Conservation (phyloP, 2,329 filamentous ascomycete genomes). For the Ciborinia camelliae region DNA sequence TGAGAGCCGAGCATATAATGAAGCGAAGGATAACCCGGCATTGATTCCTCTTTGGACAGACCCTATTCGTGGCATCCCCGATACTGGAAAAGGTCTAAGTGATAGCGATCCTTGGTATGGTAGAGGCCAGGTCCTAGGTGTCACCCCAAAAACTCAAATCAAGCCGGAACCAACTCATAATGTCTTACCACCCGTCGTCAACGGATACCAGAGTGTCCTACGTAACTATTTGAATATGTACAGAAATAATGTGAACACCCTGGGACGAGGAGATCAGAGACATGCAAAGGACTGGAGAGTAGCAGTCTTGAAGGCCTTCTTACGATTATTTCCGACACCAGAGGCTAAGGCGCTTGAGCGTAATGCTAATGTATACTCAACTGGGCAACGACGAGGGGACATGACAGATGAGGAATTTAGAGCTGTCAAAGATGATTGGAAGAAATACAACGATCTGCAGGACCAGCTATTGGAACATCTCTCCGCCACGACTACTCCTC, state of each 20-base stretch:
- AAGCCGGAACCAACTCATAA: slow-evolving; percentile 6
- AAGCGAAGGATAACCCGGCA: slow-evolving; percentile 28
- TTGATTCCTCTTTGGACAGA: slow-evolving; percentile 34
- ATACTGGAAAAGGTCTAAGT: slow-evolving; percentile 18
- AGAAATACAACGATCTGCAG: slow-evolving; percentile 8
- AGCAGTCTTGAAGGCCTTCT: neutral
- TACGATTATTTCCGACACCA: slow-evolving; percentile 5
- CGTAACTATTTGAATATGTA: neutral
- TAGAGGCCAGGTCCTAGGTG: slow-evolving; percentile 3
- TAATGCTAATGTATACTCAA: slow-evolving; percentile 11
- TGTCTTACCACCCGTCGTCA: neutral
- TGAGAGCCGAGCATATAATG: slow-evolving; percentile 30
- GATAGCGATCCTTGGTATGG: slow-evolving; percentile 9
- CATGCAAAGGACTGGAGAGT: neutral
- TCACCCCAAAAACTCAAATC: neutral
- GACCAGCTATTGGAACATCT: slow-evolving; percentile 12
- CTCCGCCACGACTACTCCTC: slow-evolving; percentile 5
- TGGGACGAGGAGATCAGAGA: slow-evolving; percentile 2
- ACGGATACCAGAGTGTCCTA: neutral
- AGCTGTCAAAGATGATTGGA: slow-evolving; percentile 14
- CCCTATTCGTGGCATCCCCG: slow-evolving; percentile 27
- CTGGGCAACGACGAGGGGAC: neutral
- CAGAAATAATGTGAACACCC: neutral
- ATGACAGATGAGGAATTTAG: slow-evolving; percentile 12
- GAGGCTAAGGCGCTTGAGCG: slow-evolving; percentile 5